Conservation (phyloP, 1,139 yeast species). For the Saccharomycopsis hybrid region DNA sequence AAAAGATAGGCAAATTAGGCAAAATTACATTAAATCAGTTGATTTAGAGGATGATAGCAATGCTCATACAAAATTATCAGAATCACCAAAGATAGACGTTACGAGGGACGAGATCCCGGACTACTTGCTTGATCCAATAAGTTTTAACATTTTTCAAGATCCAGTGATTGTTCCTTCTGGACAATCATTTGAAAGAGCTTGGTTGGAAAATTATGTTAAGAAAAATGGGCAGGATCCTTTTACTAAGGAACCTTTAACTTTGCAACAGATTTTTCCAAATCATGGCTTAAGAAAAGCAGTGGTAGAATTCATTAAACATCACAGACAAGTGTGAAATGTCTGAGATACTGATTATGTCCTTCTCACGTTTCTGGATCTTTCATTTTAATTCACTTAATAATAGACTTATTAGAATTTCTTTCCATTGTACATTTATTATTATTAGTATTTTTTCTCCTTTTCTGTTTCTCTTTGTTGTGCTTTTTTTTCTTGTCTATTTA, state of each 20-base stretch:
- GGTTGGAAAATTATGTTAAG: neutral
- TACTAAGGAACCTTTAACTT: neutral
- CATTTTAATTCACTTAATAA: too few species aligned
- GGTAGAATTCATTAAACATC: neutral
- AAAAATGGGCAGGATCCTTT: slow-evolving; percentile 1
- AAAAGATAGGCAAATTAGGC: neutral
- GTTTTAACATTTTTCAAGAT: neutral
- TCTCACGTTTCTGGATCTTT: too few species aligned
- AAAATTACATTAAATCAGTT: neutral
- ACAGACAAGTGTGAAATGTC: too few species aligned
- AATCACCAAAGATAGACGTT: slow-evolving; percentile 1
- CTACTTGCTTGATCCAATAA: slow-evolving; percentile 1
- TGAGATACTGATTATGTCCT: too few species aligned
- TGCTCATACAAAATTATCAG: too few species aligned
- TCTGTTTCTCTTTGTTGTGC: too few species aligned
- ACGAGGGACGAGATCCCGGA: slow-evolving; percentile 1
- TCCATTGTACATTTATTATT: too few species aligned
- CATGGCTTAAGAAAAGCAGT: neutral
- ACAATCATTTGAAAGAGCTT: neutral
- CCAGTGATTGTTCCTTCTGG: slow-evolving; percentile 7
- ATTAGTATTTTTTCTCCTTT: too few species aligned
- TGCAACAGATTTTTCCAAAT: neutral
- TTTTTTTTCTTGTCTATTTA: too few species aligned
- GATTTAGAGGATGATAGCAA: neutral
- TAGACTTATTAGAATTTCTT: too few species aligned